phyloP scores from a whole-genome alignment of 208 protist species.

The Trypanosoma mega region DNA sequence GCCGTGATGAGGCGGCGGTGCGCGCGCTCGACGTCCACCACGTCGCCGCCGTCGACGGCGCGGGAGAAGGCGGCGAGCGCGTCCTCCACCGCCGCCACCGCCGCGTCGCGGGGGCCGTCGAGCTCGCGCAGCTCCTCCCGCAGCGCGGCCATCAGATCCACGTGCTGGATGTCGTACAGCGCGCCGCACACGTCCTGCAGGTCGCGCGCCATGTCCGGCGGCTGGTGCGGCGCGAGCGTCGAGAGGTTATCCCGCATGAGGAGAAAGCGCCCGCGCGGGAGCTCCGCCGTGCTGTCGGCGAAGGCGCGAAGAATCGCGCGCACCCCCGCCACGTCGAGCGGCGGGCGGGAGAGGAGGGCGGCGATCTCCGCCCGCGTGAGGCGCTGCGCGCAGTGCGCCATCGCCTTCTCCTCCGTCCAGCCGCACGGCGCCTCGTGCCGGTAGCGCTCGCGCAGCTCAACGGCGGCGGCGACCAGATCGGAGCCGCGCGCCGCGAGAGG shows the following conservation, averaged over 20 bases:
- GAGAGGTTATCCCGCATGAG: conserved; percentile 62
- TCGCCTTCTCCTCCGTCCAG: conserved; percentile 65
- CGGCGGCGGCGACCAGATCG: conserved; percentile 27
- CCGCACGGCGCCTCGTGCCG: conserved; percentile 62
- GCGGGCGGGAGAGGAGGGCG: conserved; percentile 38
- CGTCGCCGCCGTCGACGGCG: conserved; percentile 47
- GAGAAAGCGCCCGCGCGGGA: conserved; percentile 62
- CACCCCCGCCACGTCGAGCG: conserved; percentile 45
- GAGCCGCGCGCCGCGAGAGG: conserved; percentile 42
- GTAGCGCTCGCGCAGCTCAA: conserved; percentile 52
- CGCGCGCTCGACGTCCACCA: conserved; percentile 69
- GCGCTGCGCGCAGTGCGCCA: conserved; percentile 63
- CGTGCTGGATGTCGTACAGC: conserved; percentile 73
- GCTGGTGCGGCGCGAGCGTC: conserved; percentile 47
- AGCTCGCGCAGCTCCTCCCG: conserved; percentile 69
- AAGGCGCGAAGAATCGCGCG: conserved; percentile 44
- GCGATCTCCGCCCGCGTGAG: conserved; percentile 44
- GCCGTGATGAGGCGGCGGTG: conserved; percentile 78
- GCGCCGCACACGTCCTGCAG: conserved; percentile 49
- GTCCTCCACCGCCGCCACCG: conserved; percentile 40
- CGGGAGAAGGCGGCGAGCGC: conserved; percentile 45
- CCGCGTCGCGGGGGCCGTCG: conserved; percentile 37
- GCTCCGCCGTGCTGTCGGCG: conserved; percentile 28
- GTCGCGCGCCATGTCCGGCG: conserved; percentile 32
- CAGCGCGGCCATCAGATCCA: conserved; percentile 53